Evolutionary conservation across 2,329 filamentous ascomycete genomes (phyloP).

Genomic region (Karstenula rhodostoma): DNA sequence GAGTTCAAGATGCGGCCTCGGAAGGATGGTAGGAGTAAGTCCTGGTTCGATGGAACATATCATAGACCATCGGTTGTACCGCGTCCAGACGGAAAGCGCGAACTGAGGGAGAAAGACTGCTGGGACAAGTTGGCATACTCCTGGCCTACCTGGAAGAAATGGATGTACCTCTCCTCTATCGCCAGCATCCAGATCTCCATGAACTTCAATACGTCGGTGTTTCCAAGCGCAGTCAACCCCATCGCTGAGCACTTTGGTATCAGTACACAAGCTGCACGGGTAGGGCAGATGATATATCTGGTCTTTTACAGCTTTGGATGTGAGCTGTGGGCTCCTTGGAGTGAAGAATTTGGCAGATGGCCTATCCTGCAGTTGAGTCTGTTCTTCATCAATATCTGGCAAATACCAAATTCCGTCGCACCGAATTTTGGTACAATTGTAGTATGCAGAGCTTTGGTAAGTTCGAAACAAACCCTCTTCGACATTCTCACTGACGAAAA

Average conservation of each 20-base stretch:
- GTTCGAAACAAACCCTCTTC: conserved; percentile 49
- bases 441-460: conserved; percentile 66
- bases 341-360: conserved; percentile 79
- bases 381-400: conserved; percentile 74
- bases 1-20: background rate
- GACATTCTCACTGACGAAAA: conserved; percentile 69
- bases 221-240: conserved; percentile 59
- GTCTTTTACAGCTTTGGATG: conserved; percentile 84
- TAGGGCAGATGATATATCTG: conserved; percentile 63
- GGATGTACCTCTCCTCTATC: conserved; percentile 60
- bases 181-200: conserved; percentile 64
- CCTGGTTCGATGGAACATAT: conserved; percentile 12
- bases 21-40: conserved; percentile 5
- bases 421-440: conserved; percentile 72
- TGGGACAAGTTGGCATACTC: conserved; percentile 57
- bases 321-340: conserved; percentile 83
- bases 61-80: conserved; percentile 20
- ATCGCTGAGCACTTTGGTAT: conserved; percentile 67
- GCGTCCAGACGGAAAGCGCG: conserved; percentile 28
- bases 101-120: conserved; percentile 52
- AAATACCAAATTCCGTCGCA: conserved; percentile 70
- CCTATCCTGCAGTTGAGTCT: conserved; percentile 75
- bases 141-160: conserved; percentile 60
- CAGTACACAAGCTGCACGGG: conserved; percentile 31
- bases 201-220: conserved; percentile 65